Conservation (phyloP, 495 filamentous ascomycete genomes). For the Barbatosphaeria neglecta region DNA sequence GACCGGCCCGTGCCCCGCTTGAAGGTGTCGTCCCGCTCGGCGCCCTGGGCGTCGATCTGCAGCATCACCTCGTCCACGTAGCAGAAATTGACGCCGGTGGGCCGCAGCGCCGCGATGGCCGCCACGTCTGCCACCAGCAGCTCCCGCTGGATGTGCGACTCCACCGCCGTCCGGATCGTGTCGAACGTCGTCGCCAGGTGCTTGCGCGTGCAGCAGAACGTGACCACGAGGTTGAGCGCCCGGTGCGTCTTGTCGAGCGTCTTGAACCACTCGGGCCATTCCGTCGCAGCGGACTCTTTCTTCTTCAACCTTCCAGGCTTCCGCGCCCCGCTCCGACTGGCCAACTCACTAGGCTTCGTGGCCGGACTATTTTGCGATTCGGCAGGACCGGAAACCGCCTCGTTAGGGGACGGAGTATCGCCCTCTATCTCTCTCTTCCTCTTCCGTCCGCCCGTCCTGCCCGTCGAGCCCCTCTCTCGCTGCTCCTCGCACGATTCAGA, state of each 20-base stretch:
- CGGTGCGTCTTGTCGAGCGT: constrained; percentile 64
- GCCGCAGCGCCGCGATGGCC: constrained; percentile 64
- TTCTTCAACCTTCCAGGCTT: neutral
- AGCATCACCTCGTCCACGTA: constrained; percentile 78
- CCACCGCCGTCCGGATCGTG: constrained; percentile 73
- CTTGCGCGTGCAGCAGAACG: constrained; percentile 86
- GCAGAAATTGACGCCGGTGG: constrained; percentile 64
- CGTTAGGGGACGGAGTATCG: no score
- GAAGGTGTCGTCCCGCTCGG: constrained; percentile 41
- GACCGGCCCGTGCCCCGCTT: constrained; percentile 29
- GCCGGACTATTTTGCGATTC: no score
- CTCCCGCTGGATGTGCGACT: constrained; percentile 63
- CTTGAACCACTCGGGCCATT: constrained; percentile 69
- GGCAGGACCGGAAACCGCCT: no score
- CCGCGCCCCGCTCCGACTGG: neutral
- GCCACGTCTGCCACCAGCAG: constrained; percentile 70
- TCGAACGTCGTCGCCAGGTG: constrained; percentile 85
- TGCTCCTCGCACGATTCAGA: no score
- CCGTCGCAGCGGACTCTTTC: constrained; percentile 6
- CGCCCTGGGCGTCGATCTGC: constrained; percentile 63
- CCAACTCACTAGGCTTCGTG: neutral
- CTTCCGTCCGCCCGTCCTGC: constrained; percentile 19
- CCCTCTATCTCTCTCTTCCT: constrained; percentile 38
- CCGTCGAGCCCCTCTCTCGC: neutral
- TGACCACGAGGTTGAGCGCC: constrained; percentile 85